Evolutionary conservation across 139 green algal genomes (phyloP).

Genomic region (Micractinium conductrix): DNA sequence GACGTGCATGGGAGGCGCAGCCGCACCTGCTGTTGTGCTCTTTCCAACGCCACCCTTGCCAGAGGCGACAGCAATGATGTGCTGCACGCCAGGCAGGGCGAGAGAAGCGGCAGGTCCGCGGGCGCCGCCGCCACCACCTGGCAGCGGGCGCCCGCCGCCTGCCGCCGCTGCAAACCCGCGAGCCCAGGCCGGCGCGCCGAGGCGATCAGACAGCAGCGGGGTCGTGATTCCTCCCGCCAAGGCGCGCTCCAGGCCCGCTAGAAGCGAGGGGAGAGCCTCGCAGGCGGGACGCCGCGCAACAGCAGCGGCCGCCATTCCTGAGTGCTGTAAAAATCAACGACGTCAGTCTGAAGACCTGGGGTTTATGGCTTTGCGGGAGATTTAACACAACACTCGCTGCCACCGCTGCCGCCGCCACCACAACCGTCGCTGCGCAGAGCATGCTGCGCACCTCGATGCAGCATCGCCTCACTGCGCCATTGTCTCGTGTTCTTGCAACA

Average conservation of each 20-base stretch:
- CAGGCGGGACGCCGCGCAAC: background rate
- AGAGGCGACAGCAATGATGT: conserved; percentile 89
- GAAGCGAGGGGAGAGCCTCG: background rate
- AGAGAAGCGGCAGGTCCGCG: background rate
- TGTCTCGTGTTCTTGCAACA: too few species aligned
- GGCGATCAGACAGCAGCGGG: background rate
- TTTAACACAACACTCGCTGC: too few species aligned
- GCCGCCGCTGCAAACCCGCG: background rate
- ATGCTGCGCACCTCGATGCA: too few species aligned
- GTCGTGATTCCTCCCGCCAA: background rate
- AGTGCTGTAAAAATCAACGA: background rate
- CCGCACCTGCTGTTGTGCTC: conserved; percentile 89
- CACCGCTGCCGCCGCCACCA: too few species aligned
- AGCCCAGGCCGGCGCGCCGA: background rate
- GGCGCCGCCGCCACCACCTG: background rate
- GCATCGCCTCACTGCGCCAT: too few species aligned
- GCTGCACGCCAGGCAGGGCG: conserved; percentile 63
- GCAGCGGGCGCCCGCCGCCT: background rate
- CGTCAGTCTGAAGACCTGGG: too few species aligned
- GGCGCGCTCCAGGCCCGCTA: background rate
- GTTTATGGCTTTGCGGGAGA: too few species aligned
- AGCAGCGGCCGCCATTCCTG: background rate
- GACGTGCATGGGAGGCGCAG: too few species aligned
- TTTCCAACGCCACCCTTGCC: conserved; percentile 97
- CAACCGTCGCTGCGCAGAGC: too few species aligned